Evolutionary conservation across 441 rosid genomes (phyloP).

Genomic region (Macaranga tanarius): DNA sequence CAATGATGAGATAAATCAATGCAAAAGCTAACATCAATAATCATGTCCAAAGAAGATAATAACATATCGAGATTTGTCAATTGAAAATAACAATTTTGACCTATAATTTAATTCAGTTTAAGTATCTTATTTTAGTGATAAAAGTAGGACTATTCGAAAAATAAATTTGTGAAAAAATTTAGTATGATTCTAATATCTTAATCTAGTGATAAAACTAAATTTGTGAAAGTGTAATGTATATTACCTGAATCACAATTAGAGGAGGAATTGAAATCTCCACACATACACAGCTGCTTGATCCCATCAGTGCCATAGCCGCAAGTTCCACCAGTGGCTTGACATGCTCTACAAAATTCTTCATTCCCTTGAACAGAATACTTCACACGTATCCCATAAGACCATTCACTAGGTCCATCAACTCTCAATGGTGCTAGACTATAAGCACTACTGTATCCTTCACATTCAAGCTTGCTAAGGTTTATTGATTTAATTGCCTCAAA

Average conservation of each 20-base stretch:
- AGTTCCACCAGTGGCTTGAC: slow-evolving; percentile 82
- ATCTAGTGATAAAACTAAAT: neutral
- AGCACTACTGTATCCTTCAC: slow-evolving; percentile 89
- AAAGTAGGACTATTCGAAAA: no score
- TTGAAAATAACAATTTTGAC: no score
- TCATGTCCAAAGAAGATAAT: no score
- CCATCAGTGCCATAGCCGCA: slow-evolving; percentile 72
- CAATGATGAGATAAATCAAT: neutral
- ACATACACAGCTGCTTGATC: slow-evolving; percentile 69
- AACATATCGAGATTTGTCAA: no score
- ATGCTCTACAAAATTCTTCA: slow-evolving; percentile 67
- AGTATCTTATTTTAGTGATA: no score
- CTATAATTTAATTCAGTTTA: no score
- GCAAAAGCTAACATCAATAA: no score
- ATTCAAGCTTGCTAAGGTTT: slow-evolving; percentile 60
- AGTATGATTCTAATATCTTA: no score
- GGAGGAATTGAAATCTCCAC: slow-evolving; percentile 63
- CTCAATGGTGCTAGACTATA: slow-evolving; percentile 69
- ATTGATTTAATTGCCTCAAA: slow-evolving; percentile 73
- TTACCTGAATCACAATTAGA: slow-evolving; percentile 78
- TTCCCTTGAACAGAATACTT: slow-evolving; percentile 72
- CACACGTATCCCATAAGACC: slow-evolving; percentile 81
- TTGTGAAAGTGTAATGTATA: no score
- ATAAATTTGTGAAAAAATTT: neutral
- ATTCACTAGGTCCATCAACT: slow-evolving; percentile 47